Percentiles rank a stretch among this genome's conserved stretches.
Evolutionary conservation across 1,139 yeast species (phyloP).

Genomic region (Magnusiomyces paraingens): DNA sequence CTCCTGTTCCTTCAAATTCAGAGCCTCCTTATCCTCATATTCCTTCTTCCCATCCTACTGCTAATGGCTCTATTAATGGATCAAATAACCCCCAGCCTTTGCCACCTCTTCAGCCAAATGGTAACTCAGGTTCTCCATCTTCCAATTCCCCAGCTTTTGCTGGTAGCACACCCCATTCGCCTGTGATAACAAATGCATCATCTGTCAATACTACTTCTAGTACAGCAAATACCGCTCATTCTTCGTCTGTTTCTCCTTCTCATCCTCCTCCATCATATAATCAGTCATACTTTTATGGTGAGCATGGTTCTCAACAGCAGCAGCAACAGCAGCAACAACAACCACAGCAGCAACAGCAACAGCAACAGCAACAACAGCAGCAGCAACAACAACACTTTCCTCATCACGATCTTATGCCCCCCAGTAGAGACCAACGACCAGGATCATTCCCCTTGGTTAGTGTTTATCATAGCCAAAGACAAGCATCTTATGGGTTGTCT

Average conservation of each 20-base stretch:
- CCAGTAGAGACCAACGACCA: conserved; percentile 27
- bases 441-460: conserved; percentile 27
- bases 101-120: background rate
- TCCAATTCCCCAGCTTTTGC: background rate
- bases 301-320: conserved; percentile 7
- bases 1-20: background rate
- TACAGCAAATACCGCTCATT: background rate
- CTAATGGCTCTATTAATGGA: background rate
- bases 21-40: background rate
- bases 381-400: conserved; percentile 6
- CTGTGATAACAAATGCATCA: background rate
- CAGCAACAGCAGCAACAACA: conserved; percentile 11
- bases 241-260: conserved; percentile 1
- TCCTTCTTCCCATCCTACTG: background rate
- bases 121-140: background rate
- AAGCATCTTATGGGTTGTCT: conserved; percentile 10
- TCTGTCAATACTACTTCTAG: background rate
- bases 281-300: conserved; percentile 5
- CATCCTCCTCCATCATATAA: background rate
- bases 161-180: conserved; percentile 2
- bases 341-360: conserved; percentile 12
- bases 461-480: conserved; percentile 13
- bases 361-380: conserved; percentile 8
- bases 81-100: background rate
- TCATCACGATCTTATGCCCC: conserved; percentile 17